These are phyloP conservation scores for Stagonosporopsis rhizophila DNA, from an alignment of 2,329 filamentous ascomycete genomes.

Conservation along the genomic window DNA sequence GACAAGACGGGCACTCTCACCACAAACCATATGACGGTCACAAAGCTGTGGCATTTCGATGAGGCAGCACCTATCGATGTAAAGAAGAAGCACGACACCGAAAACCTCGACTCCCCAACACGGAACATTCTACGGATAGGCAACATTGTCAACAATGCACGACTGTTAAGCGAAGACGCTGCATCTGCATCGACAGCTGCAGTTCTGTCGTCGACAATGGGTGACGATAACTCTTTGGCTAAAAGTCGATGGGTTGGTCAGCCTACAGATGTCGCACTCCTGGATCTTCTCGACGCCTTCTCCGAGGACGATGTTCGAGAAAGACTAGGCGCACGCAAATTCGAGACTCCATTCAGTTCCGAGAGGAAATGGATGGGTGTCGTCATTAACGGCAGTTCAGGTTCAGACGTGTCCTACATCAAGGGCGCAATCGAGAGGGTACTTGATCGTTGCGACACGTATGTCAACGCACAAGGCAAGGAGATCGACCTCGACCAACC, in stretches of 20 bases:
- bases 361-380: constrained; percentile 99
- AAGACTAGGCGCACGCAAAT: constrained; percentile 78
- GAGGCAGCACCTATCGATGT: constrained; percentile 64
- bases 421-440: constrained; percentile 93
- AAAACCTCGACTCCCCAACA: constrained; percentile 73
- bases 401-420: constrained; percentile 87
- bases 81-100: constrained; percentile 59
- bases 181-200: constrained; percentile 76
- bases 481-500: constrained; percentile 84
- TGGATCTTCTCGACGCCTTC: constrained; percentile 90
- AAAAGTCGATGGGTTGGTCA: constrained; percentile 96
- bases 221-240: constrained; percentile 65
- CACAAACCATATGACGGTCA: constrained; percentile 97
- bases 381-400: constrained; percentile 66
- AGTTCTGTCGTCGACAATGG: constrained; percentile 83
- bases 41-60: constrained; percentile 95
- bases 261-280: constrained; percentile 95
- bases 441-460: constrained; percentile 86
- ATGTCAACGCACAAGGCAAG: constrained; percentile 82
- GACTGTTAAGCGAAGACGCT: constrained; percentile 75
- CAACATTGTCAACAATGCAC: constrained; percentile 95
- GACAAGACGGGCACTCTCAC: constrained; percentile 97
- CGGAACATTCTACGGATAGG: constrained; percentile 86
- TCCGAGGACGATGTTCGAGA: constrained; percentile 91
- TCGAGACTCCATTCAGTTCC: constrained; percentile 94